Conservation (phyloP, 208 protist genomes). For the Acanthamoeba rhysodes region DNA sequence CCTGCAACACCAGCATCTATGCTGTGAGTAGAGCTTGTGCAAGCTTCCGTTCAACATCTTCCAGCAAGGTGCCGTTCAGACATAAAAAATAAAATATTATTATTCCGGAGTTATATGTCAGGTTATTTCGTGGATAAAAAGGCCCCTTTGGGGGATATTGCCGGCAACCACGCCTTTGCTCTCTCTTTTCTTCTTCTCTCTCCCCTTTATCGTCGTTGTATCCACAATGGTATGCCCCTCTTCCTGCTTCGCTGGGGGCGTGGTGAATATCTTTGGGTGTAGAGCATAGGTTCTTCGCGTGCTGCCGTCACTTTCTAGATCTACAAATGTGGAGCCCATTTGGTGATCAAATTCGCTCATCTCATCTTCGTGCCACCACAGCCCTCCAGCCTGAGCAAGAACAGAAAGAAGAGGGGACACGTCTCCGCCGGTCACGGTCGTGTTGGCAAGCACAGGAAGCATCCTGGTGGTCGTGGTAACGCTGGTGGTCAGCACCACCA, state of each 20-base stretch:
- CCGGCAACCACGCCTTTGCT: background rate
- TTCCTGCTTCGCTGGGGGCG: background rate
- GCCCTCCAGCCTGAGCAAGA: conserved; percentile 84
- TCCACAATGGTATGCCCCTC: conserved; percentile 1
- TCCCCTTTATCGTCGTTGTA: conserved; percentile 36
- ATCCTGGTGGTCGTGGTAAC: conserved; percentile 99
- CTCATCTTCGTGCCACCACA: background rate
- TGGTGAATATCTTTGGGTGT: background rate
- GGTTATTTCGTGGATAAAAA: background rate
- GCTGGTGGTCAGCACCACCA: conserved; percentile 99
- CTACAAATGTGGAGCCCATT: background rate
- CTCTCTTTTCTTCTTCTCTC: conserved; percentile 20
- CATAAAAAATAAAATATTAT: background rate
- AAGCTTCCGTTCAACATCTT: too few species aligned
- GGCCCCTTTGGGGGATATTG: background rate
- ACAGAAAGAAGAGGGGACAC: conserved; percentile 86
- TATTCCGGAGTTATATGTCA: background rate
- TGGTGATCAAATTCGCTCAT: background rate
- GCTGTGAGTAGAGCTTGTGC: too few species aligned
- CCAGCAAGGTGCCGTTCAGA: too few species aligned
- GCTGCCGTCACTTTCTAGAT: background rate
- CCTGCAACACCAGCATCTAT: too few species aligned
- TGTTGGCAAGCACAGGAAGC: conserved; percentile 99
- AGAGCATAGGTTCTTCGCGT: background rate
- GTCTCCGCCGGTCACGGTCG: conserved; percentile 87